Evolutionary conservation across 768 basidiomycete genomes (phyloP).

Genomic region (Lentinula boryana): DNA sequence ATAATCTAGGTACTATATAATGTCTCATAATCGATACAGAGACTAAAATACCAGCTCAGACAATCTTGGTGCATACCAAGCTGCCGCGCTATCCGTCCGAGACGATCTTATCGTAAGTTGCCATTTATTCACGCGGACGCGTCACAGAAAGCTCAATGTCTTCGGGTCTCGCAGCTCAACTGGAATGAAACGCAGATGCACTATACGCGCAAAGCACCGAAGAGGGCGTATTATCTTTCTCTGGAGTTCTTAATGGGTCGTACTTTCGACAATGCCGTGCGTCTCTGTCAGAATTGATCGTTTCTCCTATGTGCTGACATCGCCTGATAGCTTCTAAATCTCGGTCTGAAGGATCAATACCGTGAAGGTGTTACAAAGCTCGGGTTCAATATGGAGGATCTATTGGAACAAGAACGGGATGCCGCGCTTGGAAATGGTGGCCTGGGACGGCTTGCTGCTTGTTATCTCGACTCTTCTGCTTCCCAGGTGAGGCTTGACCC

Average conservation of each 20-base stretch:
- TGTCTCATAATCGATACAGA: background rate
- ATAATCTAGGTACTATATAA: slow-evolving; percentile 60
- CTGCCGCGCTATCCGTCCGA: slow-evolving; percentile 79
- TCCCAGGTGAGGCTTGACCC: slow-evolving; percentile 57
- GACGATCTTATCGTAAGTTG: slow-evolving; percentile 75
- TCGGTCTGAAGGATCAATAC: slow-evolving; percentile 78
- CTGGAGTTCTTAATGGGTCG: slow-evolving; percentile 90
- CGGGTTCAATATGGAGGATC: slow-evolving; percentile 86
- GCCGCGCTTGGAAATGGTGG: slow-evolving; percentile 95
- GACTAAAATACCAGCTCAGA: slow-evolving; percentile 29
- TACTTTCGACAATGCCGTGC: slow-evolving; percentile 63
- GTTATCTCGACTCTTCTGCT: slow-evolving; percentile 92
- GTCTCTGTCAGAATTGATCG: slow-evolving; percentile 37
- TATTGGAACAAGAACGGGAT: slow-evolving; percentile 86
- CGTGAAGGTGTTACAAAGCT: slow-evolving; percentile 61
- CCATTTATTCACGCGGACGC: background rate
- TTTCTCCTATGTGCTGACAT: slow-evolving; percentile 35
- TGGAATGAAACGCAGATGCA: slow-evolving; percentile 81
- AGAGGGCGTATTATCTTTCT: slow-evolving; percentile 92
- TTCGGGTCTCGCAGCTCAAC: slow-evolving; percentile 44
- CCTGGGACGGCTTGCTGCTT: slow-evolving; percentile 92
- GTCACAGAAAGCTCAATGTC: slow-evolving; percentile 2
- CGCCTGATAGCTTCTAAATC: slow-evolving; percentile 69
- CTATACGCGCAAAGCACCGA: slow-evolving; percentile 77
- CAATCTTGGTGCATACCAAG: slow-evolving; percentile 86